These are phyloP conservation scores for Psilocybe cubensis DNA, from an alignment of 768 basidiomycete species.

Conservation along the genomic window DNA sequence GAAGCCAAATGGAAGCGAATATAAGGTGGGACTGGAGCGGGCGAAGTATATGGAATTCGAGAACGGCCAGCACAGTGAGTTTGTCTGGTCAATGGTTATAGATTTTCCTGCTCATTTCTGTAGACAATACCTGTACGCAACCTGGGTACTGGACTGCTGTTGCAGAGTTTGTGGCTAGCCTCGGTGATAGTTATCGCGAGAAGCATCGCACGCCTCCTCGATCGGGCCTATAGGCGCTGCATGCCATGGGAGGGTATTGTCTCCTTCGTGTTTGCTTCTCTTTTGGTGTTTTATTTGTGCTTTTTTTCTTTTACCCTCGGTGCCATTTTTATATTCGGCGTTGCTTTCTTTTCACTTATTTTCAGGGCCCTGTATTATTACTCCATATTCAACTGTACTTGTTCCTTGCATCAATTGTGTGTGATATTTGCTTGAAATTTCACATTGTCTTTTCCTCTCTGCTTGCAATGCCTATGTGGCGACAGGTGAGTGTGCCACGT, in stretches of 20 bases:
- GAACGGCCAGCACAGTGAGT: conserved; percentile 58
- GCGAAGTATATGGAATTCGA: conserved; percentile 61
- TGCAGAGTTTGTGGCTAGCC: conserved; percentile 26
- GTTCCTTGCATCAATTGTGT: no score
- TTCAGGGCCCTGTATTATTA: not conserved
- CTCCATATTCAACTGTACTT: not conserved
- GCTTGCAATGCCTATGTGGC: no score
- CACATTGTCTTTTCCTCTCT: no score
- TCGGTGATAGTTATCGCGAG: conserved; percentile 8
- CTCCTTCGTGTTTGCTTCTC: not conserved
- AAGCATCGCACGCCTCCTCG: conserved; percentile 2
- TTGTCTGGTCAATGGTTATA: not conserved
- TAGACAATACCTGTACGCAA: conserved; percentile 31
- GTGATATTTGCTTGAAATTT: no score
- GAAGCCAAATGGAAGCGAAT: conserved; percentile 38
- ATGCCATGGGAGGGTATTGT: not conserved
- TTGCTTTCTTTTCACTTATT: not conserved
- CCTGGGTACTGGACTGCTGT: conserved; percentile 30
- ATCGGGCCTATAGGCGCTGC: not conserved
- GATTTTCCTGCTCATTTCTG: not conserved
- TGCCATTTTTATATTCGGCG: not conserved
- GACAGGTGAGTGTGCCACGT: no score
- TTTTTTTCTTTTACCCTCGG: not conserved
- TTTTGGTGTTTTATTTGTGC: not conserved
- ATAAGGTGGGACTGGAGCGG: conserved; percentile 52